Base-by-base conservation (phyloP, 305 asterid species). In the Fraxinus sp. region DNA sequence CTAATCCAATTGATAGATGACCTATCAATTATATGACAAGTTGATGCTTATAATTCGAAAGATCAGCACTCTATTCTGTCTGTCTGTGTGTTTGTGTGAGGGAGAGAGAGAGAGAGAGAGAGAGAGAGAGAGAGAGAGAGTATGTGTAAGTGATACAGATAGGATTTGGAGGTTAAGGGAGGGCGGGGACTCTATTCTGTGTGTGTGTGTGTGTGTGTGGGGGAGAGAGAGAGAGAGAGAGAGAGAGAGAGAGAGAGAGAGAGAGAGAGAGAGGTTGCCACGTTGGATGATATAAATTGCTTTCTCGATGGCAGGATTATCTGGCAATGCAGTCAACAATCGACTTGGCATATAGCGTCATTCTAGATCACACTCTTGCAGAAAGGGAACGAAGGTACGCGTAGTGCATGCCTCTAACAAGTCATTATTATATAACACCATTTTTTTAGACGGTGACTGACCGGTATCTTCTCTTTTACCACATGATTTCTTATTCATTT, bases 321-420 rank as follows among this genome's bases (percentile, higher is more conserved):
- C 80, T 97, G 89, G 97, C 98, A 79, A 77, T 93, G 78, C 88
- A 82, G 82, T 85, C 92, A 74, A 93, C 99, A 46, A 81, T 88
- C 80, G 99, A 97, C 85, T 86, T 93, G 91, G 98, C 98, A 24
- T 97, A 97, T 91, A 94, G 92, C 62, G 94, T 94, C 91, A 92
- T 97, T 82, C 88, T 97, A 85, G 99, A 97, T 77, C 98, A 97
- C 89, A 97, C 99, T 62, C 95, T 97, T 46, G 98, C 98, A 44
- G 99, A 97, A 90, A 89, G 98, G 82, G 99, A 97, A 44, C 97
- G 99, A 84, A 97, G 99, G 99, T 97, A 89, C 76, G 22, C 71
- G n/a, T 28, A 76, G 55, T 39, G 52, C 36, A 49, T 82, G 57
- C 79, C 78, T 76, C 84, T 6, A 59, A 57, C 18, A 49, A 14